Evolutionary conservation across 2,329 filamentous ascomycete genomes (phyloP), one percentile per base, ranked within the genome.

Genomic region (Fusarium irregulare): DNA sequence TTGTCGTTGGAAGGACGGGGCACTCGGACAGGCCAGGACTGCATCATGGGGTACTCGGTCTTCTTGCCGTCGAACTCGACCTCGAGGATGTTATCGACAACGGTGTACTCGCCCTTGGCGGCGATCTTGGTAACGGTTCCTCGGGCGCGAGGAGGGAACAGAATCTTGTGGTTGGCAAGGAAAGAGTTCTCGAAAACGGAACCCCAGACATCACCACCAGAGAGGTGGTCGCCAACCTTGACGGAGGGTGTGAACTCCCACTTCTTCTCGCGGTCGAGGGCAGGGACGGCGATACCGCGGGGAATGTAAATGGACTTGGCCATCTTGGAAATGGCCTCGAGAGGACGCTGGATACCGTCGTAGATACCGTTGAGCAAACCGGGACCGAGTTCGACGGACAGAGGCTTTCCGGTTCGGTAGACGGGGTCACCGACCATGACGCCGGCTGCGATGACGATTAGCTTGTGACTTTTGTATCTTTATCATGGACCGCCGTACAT

Each of bases 291-390:
- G 78, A 99, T 95, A 81, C 96, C 96, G 75, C 96, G 93, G 77
- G 96, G 96, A 72, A 99, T 99, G 83, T 99, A 99, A 82, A 99
- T 99, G 82, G 93, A 94, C 78, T 93, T 85, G 55, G 94, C 90
- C 50, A 88, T 83, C 42, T 91, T 85, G 74, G 93, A 86, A 77
- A 99, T 99, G 73, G 89, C 90, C 83, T 91, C 91, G 76, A 99
- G 90, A 53, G 96, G 96, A 79, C 96, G 91, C 83, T 99, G 96
- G 77, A 99, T 99, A 85, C 96, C 96, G 81, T 99, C 96, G 87
- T 98, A 99, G 82, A 99, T 99, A 74, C 96, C 98, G 84, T 98
- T 95, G 88, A 99, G 93, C 81, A 99, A 86, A 80, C 96, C 96
- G 70, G 96, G 96, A 53, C 96, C 96, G 49, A 99, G 91, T 83